A percentile compares a stretch with the other conserved stretches of the same genome.
These are phyloP conservation scores for Cercospora citrullina DNA, from an alignment of 2,329 filamentous ascomycete genomes.

Conservation along the genomic window DNA sequence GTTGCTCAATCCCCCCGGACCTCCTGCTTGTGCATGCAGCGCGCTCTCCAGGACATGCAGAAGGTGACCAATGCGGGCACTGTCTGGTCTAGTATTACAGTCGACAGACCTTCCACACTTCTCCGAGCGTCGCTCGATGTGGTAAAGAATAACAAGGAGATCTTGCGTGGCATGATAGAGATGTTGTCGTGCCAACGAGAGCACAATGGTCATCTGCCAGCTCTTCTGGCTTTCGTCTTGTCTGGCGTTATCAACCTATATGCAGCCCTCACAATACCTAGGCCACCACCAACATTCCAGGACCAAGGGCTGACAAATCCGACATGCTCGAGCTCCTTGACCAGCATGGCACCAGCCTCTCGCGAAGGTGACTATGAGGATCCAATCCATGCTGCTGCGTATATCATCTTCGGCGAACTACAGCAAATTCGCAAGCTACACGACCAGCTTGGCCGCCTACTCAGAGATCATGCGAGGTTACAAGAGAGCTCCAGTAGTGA, in stretches of 20 bases:
- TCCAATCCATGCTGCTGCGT: not conserved
- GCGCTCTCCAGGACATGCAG: constrained; percentile 2
- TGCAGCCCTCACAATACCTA: not conserved
- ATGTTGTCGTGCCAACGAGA: not conserved
- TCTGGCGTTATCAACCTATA: not conserved
- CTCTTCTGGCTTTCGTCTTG: not conserved
- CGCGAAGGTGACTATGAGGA: not conserved
- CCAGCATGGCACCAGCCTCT: not conserved
- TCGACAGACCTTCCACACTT: not conserved
- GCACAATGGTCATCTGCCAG: not conserved
- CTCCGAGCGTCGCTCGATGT: not conserved
- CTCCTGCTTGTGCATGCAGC: not conserved
- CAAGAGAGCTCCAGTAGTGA: not conserved
- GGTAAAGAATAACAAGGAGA: not conserved
- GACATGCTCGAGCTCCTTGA: not conserved
- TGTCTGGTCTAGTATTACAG: not conserved
- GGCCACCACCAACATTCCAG: not conserved
- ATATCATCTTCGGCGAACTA: not conserved
- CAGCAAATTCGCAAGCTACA: not conserved
- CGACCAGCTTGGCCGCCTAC: not conserved
- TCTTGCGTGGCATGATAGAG: not conserved
- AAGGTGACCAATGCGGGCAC: not conserved
- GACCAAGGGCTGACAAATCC: not conserved
- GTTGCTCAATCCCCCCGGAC: not conserved
- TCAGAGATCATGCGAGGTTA: not conserved